Base-by-base conservation (phyloP, 148 eudicot genomes). In the Chenopodium quinoa region DNA sequence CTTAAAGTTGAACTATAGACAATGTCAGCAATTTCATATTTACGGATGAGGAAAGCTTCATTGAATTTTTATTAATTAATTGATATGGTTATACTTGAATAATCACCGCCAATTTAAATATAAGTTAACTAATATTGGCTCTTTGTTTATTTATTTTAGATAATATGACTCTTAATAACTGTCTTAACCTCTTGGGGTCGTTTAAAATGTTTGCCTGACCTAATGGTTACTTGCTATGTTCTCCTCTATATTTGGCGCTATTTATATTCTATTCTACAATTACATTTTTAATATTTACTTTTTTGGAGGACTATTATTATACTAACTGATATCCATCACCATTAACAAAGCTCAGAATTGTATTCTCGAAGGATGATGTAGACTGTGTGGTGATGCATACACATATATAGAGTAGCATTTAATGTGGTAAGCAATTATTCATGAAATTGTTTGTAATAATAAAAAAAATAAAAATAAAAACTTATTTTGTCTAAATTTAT, bases 161-260 rank as follows among this genome's bases (percentile, higher is more conserved):
- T 73, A 48, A 73, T 47, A 73, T 73, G 76, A 48, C 76, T 73
- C 76, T 73, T 73, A 22, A 73, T 17, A 2, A 3, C 10, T 73
- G 8, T 73, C 58, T 73, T 73, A 32, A 47, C 60, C 76, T 25
- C 34, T 25, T 73, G 58, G 56, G 34, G 76, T 7, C 76, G 27
- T 73, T 46, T 48, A 11, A 27, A 48, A n/a, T 73, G 31, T 52
- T 52, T 52, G 17, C 60, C 60, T 73, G 56, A 73, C 76, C 76
- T 73, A 73, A 23, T 56, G 22, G 62, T 56, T 56, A 2, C 16
- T 56, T 5, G 62, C 62, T 12, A 56, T 56, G 62, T 17, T 56
- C 20, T 14, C 62, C 62, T 56, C 22, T 17, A 17, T 56, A 56
- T 56, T 56, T 5, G 62, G 17, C 19, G 62, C 62, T 56, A 56